These are phyloP conservation scores for Didymella arachidicola DNA, from an alignment of 2,329 filamentous ascomycete genomes.

Conservation along the genomic window DNA sequence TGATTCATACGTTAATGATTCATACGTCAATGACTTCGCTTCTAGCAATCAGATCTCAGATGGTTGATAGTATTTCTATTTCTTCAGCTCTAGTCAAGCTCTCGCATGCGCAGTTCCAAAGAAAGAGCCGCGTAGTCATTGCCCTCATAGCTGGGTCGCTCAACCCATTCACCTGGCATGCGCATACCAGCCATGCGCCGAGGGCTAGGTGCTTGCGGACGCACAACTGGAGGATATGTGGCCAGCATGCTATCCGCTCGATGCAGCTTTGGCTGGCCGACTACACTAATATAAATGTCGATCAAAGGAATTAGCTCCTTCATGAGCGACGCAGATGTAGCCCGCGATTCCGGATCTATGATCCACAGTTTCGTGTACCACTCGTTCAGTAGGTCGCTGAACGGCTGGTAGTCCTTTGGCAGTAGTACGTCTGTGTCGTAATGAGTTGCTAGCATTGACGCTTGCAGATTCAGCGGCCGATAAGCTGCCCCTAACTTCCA, in stretches of 20 bases:
- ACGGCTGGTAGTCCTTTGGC: neutral
- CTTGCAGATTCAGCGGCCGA: conserved; percentile 1
- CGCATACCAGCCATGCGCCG: neutral
- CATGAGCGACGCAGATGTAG: neutral
- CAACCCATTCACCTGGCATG: neutral
- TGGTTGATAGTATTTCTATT: neutral
- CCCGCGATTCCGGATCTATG: neutral
- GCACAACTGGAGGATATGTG: too few relatives aligned
- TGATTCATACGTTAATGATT: neutral
- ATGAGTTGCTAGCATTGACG: neutral
- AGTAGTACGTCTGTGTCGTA: neutral
- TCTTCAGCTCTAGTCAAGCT: neutral
- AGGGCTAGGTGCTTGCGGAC: neutral
- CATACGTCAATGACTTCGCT: too few relatives aligned
- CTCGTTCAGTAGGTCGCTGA: neutral
- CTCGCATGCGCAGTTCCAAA: neutral
- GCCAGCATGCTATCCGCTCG: neutral
- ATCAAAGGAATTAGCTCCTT: neutral
- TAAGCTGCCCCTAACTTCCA: conserved; percentile 2
- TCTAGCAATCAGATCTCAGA: neutral
- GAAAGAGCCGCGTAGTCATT: neutral
- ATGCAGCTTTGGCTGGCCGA: neutral
- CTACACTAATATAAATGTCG: neutral
- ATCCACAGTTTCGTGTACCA: conserved; percentile 8
- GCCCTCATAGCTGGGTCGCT: neutral